Evolutionary conservation across 345 rosid genomes (phyloP), one percentile per base, ranked within the genome.

Genomic region (Geranium brycei): DNA sequence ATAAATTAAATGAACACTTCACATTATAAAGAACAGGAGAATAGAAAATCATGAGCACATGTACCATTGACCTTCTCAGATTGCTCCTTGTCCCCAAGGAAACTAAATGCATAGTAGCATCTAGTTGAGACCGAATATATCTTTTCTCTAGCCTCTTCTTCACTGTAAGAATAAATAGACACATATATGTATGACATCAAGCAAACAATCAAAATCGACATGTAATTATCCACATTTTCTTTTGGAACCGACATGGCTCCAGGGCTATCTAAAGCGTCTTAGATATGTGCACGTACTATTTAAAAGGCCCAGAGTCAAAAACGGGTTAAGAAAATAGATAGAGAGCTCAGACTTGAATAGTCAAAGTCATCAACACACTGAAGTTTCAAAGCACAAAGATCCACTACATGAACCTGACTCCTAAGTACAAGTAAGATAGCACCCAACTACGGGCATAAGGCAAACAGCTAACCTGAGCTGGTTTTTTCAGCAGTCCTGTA

Each of bases 21-120:
- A 2, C 53, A 47, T 47, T 47, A 47, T 13, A 6, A 35, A 35
- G 41, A 10, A 47, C 12, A 47, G 53, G 53, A 10, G 11, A 47
- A 35, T 35, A 28, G 13, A 5, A 57, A 65, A 16, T 57, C 19
- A 57, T 16, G 18, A 57, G 18, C 18, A 57, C 13, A 3, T 3
- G 16, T 57, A 57, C 59, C 59, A 16, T 57, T 57, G 18, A 57
- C 7, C 59, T 57, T 57, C 18, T 57, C 18, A 8, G 59, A 57
- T 1, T 12, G 17, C 7, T 57, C 59, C 16, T 57, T 17, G 8
- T 16, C 18, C 19, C 18, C 59, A 57, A 57, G 4, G 19, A 4
- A 57, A 4, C 59, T 17, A 57, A 57, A 57, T 17, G 59, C 59
- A 57, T 57, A 57, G 59, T 57, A 57, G 19, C 59, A 57, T 57